These are phyloP conservation scores for Pistacia atlantica DNA, from an alignment of 345 rosid species.

Conservation along the genomic window DNA sequence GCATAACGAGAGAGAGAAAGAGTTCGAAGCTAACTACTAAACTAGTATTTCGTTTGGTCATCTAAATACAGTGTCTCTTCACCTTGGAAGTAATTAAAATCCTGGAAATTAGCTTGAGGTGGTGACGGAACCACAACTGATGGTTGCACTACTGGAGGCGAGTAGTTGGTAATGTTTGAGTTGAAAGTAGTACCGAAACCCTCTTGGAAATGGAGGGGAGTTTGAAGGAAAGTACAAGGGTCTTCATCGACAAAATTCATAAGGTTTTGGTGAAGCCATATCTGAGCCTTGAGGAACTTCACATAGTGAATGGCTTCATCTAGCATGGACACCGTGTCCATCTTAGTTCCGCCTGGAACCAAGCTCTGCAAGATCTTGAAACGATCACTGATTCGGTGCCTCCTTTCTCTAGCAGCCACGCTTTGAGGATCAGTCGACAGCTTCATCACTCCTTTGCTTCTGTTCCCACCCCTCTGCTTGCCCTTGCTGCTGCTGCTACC, in stretches of 20 bases:
- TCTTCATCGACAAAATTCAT: slow-evolving; percentile 29
- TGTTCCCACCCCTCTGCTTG: slow-evolving; percentile 27
- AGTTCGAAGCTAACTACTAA: neutral
- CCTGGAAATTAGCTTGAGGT: neutral
- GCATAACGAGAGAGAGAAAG: neutral
- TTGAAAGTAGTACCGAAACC: neutral
- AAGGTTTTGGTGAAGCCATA: slow-evolving; percentile 66
- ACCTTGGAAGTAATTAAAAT: slow-evolving; percentile 11
- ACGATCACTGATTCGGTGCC: slow-evolving; percentile 83
- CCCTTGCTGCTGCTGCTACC: slow-evolving; percentile 6
- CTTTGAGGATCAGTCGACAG: slow-evolving; percentile 91
- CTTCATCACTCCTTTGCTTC: slow-evolving; percentile 33
- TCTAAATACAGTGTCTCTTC: slow-evolving; percentile 7
- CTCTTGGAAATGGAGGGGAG: slow-evolving; percentile 1
- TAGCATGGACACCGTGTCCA: slow-evolving; percentile 92
- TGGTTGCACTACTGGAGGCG: slow-evolving; percentile 13
- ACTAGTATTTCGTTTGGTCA: neutral
- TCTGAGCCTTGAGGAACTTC: slow-evolving; percentile 82
- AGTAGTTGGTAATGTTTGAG: slow-evolving; percentile 19
- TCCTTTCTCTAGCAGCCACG: slow-evolving; percentile 84
- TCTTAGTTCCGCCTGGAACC: slow-evolving; percentile 84
- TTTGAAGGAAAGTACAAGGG: neutral
- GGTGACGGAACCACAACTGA: neutral
- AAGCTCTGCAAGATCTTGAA: slow-evolving; percentile 84
- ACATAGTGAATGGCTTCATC: slow-evolving; percentile 88